Conservation (phyloP, 2,329 filamentous ascomycete species). For the Alternaria angustiovoidea region DNA sequence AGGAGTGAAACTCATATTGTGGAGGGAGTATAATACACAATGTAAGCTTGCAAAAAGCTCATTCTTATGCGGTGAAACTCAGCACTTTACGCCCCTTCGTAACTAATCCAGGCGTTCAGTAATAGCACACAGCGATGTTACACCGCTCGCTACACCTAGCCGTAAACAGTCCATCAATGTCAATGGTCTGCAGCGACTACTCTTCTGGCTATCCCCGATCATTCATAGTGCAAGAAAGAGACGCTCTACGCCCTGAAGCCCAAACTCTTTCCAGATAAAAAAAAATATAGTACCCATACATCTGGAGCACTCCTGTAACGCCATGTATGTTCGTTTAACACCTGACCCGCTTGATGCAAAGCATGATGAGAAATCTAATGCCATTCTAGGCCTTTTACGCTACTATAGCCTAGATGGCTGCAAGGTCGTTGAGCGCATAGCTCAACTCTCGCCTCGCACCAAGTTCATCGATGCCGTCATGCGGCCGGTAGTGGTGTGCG, state of each 20-base stretch:
- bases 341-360: constrained; percentile 5
- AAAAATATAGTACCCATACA: not conserved
- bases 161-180: not conserved
- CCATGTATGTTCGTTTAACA: not conserved
- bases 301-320: not conserved
- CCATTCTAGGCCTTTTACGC: not conserved
- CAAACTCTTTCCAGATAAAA: not conserved
- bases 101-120: not conserved
- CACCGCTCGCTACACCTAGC: constrained; percentile 11
- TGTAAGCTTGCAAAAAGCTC: not conserved
- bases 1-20: not conserved
- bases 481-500: constrained; percentile 55
- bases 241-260: not conserved
- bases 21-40: not conserved
- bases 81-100: not conserved
- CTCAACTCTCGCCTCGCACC: constrained; percentile 54
- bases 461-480: constrained; percentile 52
- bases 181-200: not conserved
- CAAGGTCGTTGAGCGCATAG: constrained; percentile 49
- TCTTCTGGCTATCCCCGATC: not conserved
- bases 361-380: not conserved
- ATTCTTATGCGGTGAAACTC: not conserved
- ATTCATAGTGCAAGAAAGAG: not conserved
- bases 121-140: not conserved
- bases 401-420: constrained; percentile 26